Percentiles rank a stretch among this genome's conserved stretches.
Conservation (phyloP, 345 rosid genomes). For the Bruguiera sexangula region DNA sequence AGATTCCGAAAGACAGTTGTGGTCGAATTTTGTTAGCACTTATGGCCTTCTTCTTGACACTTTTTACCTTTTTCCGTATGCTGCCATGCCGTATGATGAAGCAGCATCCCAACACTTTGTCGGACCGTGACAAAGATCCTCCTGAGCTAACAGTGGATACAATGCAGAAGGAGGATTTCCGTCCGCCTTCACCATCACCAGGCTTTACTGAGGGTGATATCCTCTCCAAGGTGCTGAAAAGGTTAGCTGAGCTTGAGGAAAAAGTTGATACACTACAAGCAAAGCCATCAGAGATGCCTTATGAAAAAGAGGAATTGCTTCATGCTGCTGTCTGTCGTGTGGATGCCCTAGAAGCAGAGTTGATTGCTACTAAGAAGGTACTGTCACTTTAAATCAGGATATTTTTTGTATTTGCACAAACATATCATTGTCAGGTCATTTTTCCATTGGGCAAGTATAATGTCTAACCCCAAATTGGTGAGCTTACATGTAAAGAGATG, state of each 20-base stretch:
- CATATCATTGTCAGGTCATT: neutral
- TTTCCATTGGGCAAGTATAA: neutral
- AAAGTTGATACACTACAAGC: conserved; percentile 75
- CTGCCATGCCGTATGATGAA: conserved; percentile 40
- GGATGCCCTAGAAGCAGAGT: conserved; percentile 97
- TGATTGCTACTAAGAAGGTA: conserved; percentile 98
- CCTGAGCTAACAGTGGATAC: conserved; percentile 33
- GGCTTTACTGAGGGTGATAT: conserved; percentile 54
- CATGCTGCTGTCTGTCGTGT: conserved; percentile 98
- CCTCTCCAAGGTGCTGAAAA: conserved; percentile 68
- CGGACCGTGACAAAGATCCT: conserved; percentile 31
- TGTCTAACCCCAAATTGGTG: neutral
- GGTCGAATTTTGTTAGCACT: conserved; percentile 42
- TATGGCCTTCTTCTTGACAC: conserved; percentile 61
- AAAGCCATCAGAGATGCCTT: conserved; percentile 96
- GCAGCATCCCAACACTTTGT: conserved; percentile 40
- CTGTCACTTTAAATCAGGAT: neutral
- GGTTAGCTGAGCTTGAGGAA: conserved; percentile 82
- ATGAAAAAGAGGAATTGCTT: conserved; percentile 89
- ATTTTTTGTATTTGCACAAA: neutral
- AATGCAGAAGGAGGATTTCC: conserved; percentile 41
- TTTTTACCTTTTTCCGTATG: conserved; percentile 51
- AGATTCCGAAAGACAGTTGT: conserved; percentile 51
- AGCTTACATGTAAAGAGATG: no score
- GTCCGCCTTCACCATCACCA: conserved; percentile 56